A percentile compares a stretch with the other conserved stretches of the same genome.
Conservation (phyloP, 208 protist species). For the Trypanosoma boissoni region DNA sequence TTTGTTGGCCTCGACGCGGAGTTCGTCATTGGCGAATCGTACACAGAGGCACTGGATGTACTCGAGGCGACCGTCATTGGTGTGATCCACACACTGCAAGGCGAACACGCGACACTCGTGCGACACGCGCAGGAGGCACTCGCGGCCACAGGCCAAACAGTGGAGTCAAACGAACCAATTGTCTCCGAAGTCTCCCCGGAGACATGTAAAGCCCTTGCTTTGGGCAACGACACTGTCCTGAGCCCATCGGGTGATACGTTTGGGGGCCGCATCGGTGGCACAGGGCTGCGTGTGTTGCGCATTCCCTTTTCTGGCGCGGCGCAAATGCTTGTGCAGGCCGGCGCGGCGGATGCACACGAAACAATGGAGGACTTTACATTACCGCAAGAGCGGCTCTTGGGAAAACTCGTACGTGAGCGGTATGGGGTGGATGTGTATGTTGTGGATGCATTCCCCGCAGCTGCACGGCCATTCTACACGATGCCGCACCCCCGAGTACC, state of each 20-base stretch:
- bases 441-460: slow-evolving; percentile 96
- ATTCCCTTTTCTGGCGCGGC: slow-evolving; percentile 53
- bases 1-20: slow-evolving; percentile 99
- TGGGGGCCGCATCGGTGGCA: slow-evolving; percentile 37
- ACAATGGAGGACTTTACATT: slow-evolving; percentile 84
- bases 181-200: slow-evolving; percentile 35
- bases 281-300: slow-evolving; percentile 37
- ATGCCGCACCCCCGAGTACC: slow-evolving; percentile 80
- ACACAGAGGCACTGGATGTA: slow-evolving; percentile 97
- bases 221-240: slow-evolving; percentile 13
- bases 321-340: slow-evolving; percentile 36
- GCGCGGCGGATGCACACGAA: slow-evolving; percentile 25
- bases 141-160: background rate
- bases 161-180: slow-evolving; percentile 10
- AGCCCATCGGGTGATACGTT: background rate
- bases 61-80: slow-evolving; percentile 92
- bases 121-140: slow-evolving; percentile 14
- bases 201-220: slow-evolving; percentile 21
- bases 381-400: slow-evolving; percentile 90
- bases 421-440: slow-evolving; percentile 99
- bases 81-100: slow-evolving; percentile 90
- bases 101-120: slow-evolving; percentile 16
- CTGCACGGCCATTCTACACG: slow-evolving; percentile 99
- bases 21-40: slow-evolving; percentile 95
- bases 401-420: slow-evolving; percentile 93